Conservation (phyloP, 306 rosid genomes). For the Biancaea sappan region DNA sequence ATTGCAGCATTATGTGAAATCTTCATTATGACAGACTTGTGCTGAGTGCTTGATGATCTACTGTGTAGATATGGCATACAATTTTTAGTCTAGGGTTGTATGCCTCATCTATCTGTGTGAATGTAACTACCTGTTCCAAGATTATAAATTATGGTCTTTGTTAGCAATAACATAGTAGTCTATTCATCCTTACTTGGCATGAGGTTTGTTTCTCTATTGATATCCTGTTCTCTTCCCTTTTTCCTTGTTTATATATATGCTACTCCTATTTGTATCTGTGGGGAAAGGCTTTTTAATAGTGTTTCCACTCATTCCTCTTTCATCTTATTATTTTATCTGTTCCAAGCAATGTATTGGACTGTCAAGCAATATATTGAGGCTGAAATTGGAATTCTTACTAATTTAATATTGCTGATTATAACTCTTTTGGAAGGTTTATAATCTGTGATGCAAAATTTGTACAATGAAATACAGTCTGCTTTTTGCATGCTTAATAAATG, state of each 20-base stretch:
- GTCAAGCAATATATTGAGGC: not conserved
- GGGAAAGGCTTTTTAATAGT: not conserved
- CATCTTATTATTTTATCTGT: not conserved
- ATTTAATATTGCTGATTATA: not conserved
- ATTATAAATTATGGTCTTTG: not conserved
- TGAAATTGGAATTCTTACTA: not conserved
- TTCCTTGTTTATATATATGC: not conserved
- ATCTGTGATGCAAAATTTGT: not conserved
- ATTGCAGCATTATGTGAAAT: not conserved
- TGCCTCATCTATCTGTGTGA: not conserved
- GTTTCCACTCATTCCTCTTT: not conserved
- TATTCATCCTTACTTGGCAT: not conserved
- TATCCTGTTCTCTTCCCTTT: slow-evolving; percentile 6
- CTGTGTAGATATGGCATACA: not conserved
- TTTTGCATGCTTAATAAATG: not conserved
- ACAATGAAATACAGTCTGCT: slow-evolving; percentile 13
- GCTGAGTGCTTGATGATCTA: not conserved
- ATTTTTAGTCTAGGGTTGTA: too few species aligned
- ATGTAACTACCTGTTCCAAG: not conserved
- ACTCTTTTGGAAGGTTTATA: not conserved
- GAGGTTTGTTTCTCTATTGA: not conserved
- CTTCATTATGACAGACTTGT: not conserved
- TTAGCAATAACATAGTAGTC: too few species aligned
- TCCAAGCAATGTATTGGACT: not conserved
- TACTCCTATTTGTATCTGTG: not conserved